Conservation (phyloP, 768 basidiomycete species). For the Pulveroboletus sp. region DNA sequence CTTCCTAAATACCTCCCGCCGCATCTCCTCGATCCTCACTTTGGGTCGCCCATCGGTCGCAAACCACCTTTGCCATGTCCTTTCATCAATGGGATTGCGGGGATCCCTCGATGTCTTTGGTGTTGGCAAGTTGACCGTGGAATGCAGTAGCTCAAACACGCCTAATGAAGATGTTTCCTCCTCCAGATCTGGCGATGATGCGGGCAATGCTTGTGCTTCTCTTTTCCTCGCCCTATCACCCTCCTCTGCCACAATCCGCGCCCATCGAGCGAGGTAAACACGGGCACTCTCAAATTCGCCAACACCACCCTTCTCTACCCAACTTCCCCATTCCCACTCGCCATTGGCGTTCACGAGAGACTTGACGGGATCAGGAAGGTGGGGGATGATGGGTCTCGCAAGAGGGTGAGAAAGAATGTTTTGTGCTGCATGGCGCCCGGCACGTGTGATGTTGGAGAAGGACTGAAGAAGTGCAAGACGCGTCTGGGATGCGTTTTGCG, state of each 20-base stretch:
- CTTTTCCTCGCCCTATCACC: conserved; percentile 84
- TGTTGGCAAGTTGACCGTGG: conserved; percentile 73
- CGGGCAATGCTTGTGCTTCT: conserved; percentile 70
- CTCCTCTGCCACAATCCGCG: conserved; percentile 95
- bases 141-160: conserved; percentile 83
- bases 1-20: conserved; percentile 72
- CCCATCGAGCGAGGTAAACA: conserved; percentile 96
- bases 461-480: conserved; percentile 85
- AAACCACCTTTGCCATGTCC: conserved; percentile 80
- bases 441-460: conserved; percentile 91
- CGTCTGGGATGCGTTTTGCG: conserved; percentile 63
- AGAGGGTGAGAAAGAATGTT: conserved; percentile 94
- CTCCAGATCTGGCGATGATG: conserved; percentile 44
- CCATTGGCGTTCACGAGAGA: conserved; percentile 88
- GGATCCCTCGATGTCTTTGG: conserved; percentile 85
- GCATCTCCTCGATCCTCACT: conserved; percentile 67
- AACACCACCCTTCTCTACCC: conserved; percentile 90
- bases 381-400: conserved; percentile 93
- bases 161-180: conserved; percentile 77
- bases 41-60: conserved; percentile 63
- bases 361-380: conserved; percentile 91
- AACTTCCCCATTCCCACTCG: conserved; percentile 90
- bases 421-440: conserved; percentile 90
- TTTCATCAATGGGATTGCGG: conserved; percentile 68
- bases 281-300: conserved; percentile 96